These are phyloP conservation scores for Lentinus tigrinus DNA, from an alignment of 768 basidiomycete species.

Conservation along the genomic window DNA sequence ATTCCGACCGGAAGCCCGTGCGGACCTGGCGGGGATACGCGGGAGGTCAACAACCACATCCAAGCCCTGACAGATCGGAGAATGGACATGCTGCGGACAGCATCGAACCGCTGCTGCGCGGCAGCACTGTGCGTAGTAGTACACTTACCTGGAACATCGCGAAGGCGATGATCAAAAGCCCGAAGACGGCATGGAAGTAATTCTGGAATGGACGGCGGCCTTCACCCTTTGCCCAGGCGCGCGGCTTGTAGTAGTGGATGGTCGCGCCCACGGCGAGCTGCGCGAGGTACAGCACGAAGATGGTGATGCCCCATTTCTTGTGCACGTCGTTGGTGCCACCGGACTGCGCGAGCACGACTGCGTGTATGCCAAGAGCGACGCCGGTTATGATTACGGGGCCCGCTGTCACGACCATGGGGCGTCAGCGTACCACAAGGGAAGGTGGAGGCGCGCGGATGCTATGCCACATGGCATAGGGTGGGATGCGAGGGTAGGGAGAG, in stretches of 20 bases:
- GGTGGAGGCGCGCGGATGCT: background rate
- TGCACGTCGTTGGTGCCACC: slow-evolving; percentile 42
- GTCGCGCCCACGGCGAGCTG: slow-evolving; percentile 47
- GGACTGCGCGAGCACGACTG: slow-evolving; percentile 29
- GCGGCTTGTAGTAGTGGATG: slow-evolving; percentile 51
- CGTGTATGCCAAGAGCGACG: slow-evolving; percentile 42
- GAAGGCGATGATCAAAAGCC: slow-evolving; percentile 51
- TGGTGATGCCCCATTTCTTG: slow-evolving; percentile 49
- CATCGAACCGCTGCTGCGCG: background rate
- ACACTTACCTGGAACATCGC: slow-evolving; percentile 42
- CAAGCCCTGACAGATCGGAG: background rate
- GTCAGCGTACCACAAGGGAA: background rate
- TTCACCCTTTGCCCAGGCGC: slow-evolving; percentile 23
- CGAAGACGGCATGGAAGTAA: slow-evolving; percentile 43
- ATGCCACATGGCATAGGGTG: too few relatives aligned
- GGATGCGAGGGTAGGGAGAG: background rate
- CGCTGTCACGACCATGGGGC: slow-evolving; percentile 22
- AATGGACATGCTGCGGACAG: background rate
- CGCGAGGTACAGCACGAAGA: slow-evolving; percentile 51
- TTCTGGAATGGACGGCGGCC: slow-evolving; percentile 44
- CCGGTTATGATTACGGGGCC: slow-evolving; percentile 54
- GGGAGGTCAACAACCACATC: background rate
- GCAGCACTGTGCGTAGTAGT: too few relatives aligned
- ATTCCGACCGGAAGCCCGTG: slow-evolving; percentile 39
- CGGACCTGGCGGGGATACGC: slow-evolving; percentile 26